Evolutionary conservation across 2,329 filamentous ascomycete species (phyloP), one percentile per base, ranked within the genome.

Genomic region (Tolypocladium tropicale): DNA sequence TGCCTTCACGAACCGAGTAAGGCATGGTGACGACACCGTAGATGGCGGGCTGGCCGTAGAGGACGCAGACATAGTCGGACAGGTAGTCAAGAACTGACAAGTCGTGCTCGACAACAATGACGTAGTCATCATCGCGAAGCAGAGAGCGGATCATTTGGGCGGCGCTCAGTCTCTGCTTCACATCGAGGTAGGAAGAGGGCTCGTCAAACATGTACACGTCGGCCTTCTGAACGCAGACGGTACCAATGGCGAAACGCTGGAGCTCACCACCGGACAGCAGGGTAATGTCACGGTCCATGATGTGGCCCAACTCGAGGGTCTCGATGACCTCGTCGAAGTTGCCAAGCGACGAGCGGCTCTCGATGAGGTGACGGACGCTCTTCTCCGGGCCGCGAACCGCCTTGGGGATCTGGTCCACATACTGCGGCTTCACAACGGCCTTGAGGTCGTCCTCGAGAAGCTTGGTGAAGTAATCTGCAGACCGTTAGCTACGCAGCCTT

Each of bases 201-300:
- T 99, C 94, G 74, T 99, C 94, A 68, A 99, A 99, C 94, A 99
- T 97, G 81, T 99, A 99, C 12, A 95, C 90, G 72, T 99, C 94
- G 64, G 93, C 93, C 67, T 95, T 85, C 72, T 97, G 93, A 25
- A 97, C 92, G 67, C 92, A 96, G 60, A 96, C 91, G 53, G 93
- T 89, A 67, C 89, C 94, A 65, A 99, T 96, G 65, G 94, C 94
- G 67, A 99, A 99, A 74, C 94, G 88, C 75, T 99, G 94, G 68
- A 99, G 82, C 75, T 99, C 95, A 80, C 94, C 94, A 82, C 94
- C 95, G 62, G 94, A 99, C 25, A 99, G 84, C 37, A 89, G 82
- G 64, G 82, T 85, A 64, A 99, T 89, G 62, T 97, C 93, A 75
- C 95, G 90, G 63, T 96, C 90, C 72, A 89, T 84, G 62, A 99